Conservation (phyloP, 495 filamentous ascomycete genomes). For the Penicillium manginii region DNA sequence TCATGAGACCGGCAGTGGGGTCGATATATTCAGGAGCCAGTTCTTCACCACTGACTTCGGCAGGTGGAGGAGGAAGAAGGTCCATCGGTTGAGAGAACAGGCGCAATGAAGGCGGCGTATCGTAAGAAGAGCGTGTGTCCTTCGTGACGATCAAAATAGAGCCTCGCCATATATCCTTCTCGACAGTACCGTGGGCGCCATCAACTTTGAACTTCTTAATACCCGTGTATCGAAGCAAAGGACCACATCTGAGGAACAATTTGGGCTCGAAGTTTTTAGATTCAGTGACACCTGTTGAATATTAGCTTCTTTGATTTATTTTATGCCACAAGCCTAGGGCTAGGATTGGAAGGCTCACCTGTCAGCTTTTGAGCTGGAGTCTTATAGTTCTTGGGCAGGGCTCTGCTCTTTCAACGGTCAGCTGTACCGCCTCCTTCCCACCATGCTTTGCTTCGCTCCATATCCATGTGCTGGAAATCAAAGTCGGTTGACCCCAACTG, state of each 20-base stretch:
- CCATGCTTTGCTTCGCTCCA: conserved; percentile 49
- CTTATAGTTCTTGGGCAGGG: conserved; percentile 44
- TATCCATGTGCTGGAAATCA: conserved; percentile 47
- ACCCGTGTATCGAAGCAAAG: conserved; percentile 87
- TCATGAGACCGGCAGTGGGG: conserved; percentile 83
- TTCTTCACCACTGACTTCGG: conserved; percentile 64
- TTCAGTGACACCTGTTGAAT: conserved; percentile 24
- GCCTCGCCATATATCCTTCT: conserved; percentile 87
- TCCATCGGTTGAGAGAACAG: conserved; percentile 87
- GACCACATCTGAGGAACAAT: conserved; percentile 86
- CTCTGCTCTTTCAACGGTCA: conserved; percentile 47
- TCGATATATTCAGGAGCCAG: conserved; percentile 84
- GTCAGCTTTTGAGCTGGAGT: conserved; percentile 42
- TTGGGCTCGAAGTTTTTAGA: conserved; percentile 77
- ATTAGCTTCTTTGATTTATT: conserved; percentile 21
- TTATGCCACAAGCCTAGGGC: neutral
- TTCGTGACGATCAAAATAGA: conserved; percentile 91
- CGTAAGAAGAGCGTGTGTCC: conserved; percentile 79
- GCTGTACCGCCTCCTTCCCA: conserved; percentile 43
- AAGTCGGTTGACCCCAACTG: conserved; percentile 42
- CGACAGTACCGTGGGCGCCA: conserved; percentile 41
- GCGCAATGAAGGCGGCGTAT: conserved; percentile 73
- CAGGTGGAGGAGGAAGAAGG: conserved; percentile 78
- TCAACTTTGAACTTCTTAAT: conserved; percentile 51
- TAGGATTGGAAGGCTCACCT: conserved; percentile 25